Base-by-base conservation (phyloP, 192 early-diverging fungal species). In the Borealophlyctis nickersoniae region DNA sequence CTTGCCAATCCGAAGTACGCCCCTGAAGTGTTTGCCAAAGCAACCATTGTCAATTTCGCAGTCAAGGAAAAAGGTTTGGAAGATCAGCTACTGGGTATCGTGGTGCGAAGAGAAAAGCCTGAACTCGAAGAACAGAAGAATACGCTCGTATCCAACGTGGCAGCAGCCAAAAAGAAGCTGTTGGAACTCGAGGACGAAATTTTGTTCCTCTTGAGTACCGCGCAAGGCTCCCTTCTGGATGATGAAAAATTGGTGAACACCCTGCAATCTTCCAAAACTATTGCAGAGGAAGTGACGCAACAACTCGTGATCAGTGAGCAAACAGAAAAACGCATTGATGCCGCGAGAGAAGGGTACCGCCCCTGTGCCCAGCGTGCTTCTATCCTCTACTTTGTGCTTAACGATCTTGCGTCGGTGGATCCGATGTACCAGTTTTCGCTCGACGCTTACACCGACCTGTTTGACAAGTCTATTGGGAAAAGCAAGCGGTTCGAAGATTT, bases 351-450 rank as follows among this genome's bases (percentile, higher is more conserved):
- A 71, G 86, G 70, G 2, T 85, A 85, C 66, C 73, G 83, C 14
- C 75, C 82, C 2, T 80, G 72, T 65, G 83, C 83, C 23, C 79
- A 83, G 49, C 70, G 83, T 32, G 82, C 83, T 3, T 85, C 82
- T 0, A 81, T 85, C 36, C 63, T 85, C 23, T 85, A 85, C 62
- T 85, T 85, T 68, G 83, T 85, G 24, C 69, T 85, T 19, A 78
- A 80, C 30, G 83, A 85, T 49, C 65, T 85, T 30, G 66, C 83
- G 2, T 66, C 81, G 14, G 77, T 85, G 22, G 83, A 85, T 71
- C 79, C 82, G n/a, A 85, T 85, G 83, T 85, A 85, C 61, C 83
- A 85, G 55, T 85, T 85, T 58, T 85, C 82, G 4, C 57, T 85
- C 35, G 83, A 85, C 53, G 68, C 82, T 24, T 85, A 85, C 66